Evolutionary conservation across 2,329 filamentous ascomycete genomes (phyloP), one percentile per base, ranked within the genome.

Genomic region (Waltergamsia citrina): DNA sequence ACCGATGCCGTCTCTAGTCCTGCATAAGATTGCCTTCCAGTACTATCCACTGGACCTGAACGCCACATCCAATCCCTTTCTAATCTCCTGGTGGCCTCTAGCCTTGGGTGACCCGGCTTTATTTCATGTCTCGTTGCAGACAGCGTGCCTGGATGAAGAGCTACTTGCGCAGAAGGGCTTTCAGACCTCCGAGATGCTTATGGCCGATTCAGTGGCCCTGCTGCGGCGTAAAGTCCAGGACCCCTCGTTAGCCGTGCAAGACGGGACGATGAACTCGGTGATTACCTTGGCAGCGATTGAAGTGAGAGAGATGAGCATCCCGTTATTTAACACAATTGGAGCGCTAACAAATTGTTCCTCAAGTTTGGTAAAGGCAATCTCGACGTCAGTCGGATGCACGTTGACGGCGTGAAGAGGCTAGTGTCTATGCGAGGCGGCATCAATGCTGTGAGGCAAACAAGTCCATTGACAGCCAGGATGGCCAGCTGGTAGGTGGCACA

Each of bases 81-180:
- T 76, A 14, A 52, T 73, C 6, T 74, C 69, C 0, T 76, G 72
- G 72, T 76, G 72, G 71, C 72, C 72, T 1, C 54, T 69, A 1
- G 70, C 71, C 1, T 56, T 76, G 1, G 62, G 57, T 1, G 71
- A 76, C 36, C 68, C 71, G 0, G 69, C 69, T 5, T 43, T 76
- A 1, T 76, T 76, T 35, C 69, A 76, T 41, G 70, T 76, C 17
- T 74, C 70, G 3, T 53, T 76, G 10, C 71, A 75, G 43, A 75
- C 71, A 5, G 71, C 71, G 26, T 75, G 60, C 24, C 59, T 74
- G 0, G 70, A 76, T 37, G 62, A 73, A 20, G 71, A 76, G 42
- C 39, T 67, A 9, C 43, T 57, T 10, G 69, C 68, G 1, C 65
- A 63, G 34, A 69, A 59, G 35, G 71, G 71, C 0, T 75, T 75